Evolutionary conservation across 169 alveolate genomes (phyloP), one percentile per base, ranked within the genome.

Genomic region (Cryptosporidium sp.): DNA sequence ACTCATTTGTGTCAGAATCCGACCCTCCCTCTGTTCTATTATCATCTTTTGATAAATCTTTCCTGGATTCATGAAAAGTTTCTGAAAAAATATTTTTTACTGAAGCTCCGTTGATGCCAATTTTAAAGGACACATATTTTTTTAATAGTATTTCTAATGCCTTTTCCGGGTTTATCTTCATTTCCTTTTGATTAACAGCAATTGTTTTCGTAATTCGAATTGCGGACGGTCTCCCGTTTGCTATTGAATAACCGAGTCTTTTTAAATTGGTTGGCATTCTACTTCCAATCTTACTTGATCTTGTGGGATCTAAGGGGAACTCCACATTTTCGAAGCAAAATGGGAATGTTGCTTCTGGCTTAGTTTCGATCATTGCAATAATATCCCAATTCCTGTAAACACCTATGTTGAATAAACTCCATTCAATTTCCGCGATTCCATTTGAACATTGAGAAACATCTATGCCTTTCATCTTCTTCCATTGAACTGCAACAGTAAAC

Each of bases 141-240:
- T 80, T 48, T 37, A 80, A 58, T 1, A 80, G 39, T n/a, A 26
- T 23, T 65, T 61, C 42, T 18, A 80, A 23, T 48, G 44, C 48
- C 21, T 80, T 80, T 31, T 21, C 31, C 3, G 89, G 80, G 62
- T 80, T 44, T 21, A 42, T 18, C 62, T 80, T 60, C 89, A 80
- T 80, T 80, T 80, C 89, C 16, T 69, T 69, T 62, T 80, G 89
- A 61, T 80, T 80, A 23, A 80, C 89, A 33, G 89, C 89, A 0
- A 80, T 80, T 21, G 60, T 62, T 62, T 80, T 80, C 0, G 89
- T 62, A 26, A 80, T 14, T 48, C 89, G 37, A 29, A 80, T 21
- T 26, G 89, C 89, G 14, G 60, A 60, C 8, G 80, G 80, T 23
- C 80, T 80, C 14, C 89, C 89, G 0, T 73, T 51, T 18, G 85